Evolutionary conservation across 371 early-diverging fungal genomes (phyloP), one percentile per base, ranked within the genome.

Genomic region (Mortierella sp.): DNA sequence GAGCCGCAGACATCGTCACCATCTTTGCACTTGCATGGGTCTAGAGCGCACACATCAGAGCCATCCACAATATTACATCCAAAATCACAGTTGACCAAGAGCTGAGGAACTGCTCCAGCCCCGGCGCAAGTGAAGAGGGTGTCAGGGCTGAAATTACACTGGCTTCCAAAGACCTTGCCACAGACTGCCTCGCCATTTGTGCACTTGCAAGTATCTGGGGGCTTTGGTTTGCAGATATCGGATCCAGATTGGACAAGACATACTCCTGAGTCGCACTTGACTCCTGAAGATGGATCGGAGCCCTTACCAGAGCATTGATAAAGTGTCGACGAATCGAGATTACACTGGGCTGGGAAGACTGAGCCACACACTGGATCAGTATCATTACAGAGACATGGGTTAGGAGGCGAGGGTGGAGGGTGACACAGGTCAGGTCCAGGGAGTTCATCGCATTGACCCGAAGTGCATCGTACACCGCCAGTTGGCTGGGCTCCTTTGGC

Each of bases 61-160:
- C 3, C 21, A 53, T 19, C 19, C 2, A 26, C 53, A 53, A 53
- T 14, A 50, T 3, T 37, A 9, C 37, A 37, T 37, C 44, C 26
- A n/a, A 43, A 16, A 16, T 46, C 25, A 16, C 46, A 46, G 47
- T 60, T 15, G 16, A 4, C 25, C 1, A 51, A 30, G 0, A 29
- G 2, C 11, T 48, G 43, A 21, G 67, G 67, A 45, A 0, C 6
- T 1, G 25, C 30, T 6, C 50, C 50, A 21, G 48, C 51, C 7
- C 62, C 62, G 16, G 9, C 11, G 30, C 62, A 62, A 9, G 62
- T 62, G 21, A 50, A 62, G 21, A 62, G 45, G 23, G 47, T 47
- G 25, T 19, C 25, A 9, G 46, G 15, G 11, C 47, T 30, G 47
- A 26, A 29, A 26, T 30, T 26, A 19, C 62, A 61, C 11, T 29